A percentile compares a stretch with the other conserved stretches of the same genome.
phyloP scores from a whole-genome alignment of 305 asterid species.

The Caryopteris hybrid region DNA sequence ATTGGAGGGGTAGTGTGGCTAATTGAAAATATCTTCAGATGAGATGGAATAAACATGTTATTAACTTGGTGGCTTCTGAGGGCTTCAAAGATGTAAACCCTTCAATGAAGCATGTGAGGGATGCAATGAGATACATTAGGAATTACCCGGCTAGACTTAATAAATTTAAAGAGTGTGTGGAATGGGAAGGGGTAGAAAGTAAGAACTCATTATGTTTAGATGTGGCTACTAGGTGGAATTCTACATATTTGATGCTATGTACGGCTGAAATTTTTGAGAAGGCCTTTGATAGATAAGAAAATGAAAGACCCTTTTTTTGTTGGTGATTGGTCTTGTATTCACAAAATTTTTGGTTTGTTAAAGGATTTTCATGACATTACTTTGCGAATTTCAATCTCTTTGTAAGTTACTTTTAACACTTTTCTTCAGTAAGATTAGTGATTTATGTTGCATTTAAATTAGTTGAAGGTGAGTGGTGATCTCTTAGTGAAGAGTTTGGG shows the following conservation, averaged over 20 bases:
- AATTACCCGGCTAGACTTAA: not conserved
- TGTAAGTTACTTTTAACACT: not conserved
- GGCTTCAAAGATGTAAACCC: no score
- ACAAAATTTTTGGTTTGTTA: not conserved
- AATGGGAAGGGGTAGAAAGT: not conserved
- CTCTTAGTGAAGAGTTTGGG: not conserved
- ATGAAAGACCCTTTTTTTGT: no score
- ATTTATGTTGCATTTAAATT: not conserved
- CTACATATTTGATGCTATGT: no score
- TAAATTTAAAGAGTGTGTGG: not conserved
- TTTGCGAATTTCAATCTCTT: not conserved
- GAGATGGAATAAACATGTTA: no score
- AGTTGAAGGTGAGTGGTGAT: not conserved
- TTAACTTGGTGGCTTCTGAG: no score
- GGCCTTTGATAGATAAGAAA: no score
- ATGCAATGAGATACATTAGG: not conserved
- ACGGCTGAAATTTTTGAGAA: no score
- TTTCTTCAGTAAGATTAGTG: not conserved
- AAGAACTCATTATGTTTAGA: no score
- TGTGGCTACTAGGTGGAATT: no score
- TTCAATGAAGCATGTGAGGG: not conserved
- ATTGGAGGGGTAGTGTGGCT: no score
- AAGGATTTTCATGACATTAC: not conserved
- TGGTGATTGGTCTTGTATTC: not conserved
- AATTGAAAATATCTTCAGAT: no score